A percentile compares a stretch with the other conserved stretches of the same genome.
phyloP scores from a whole-genome alignment of 768 basidiomycete genomes.

The Serendipita sp. region DNA sequence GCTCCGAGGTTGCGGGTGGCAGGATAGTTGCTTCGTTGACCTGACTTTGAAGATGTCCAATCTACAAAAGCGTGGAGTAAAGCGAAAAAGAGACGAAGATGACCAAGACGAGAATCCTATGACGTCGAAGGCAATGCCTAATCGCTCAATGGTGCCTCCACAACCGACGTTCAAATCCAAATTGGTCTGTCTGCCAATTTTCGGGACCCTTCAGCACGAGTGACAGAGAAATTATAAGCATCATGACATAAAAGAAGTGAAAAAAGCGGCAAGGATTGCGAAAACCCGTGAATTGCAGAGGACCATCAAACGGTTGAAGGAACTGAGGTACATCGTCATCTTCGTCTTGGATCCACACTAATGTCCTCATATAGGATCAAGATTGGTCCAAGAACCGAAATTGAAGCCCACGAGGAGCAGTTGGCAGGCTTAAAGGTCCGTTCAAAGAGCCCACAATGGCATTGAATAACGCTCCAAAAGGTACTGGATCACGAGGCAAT shows the following conservation, averaged over 20 bases:
- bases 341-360: neutral
- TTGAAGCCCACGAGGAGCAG: conserved; percentile 41
- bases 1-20: too few species aligned
- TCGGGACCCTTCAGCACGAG: neutral
- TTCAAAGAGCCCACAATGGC: neutral
- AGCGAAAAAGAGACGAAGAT: neutral
- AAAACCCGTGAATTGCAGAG: conserved; percentile 68
- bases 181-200: neutral
- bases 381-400: conserved; percentile 23
- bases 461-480: neutral
- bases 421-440: conserved; percentile 50
- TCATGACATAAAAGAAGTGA: conserved; percentile 54
- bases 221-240: conserved; percentile 32
- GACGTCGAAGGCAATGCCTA: neutral
- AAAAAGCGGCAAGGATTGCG: conserved; percentile 65
- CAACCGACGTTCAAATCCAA: neutral
- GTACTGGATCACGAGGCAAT: conserved; percentile 39
- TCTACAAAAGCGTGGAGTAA: neutral
- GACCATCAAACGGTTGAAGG: conserved; percentile 67
- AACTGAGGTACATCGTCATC: conserved; percentile 33
- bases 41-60: neutral
- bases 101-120: neutral
- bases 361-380: conserved; percentile 22
- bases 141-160: neutral
- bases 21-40: neutral